Percentiles rank a stretch among this genome's conserved stretches.
Evolutionary conservation across 208 protist genomes (phyloP).

Genomic region (Vickermania ingenoplastis): DNA sequence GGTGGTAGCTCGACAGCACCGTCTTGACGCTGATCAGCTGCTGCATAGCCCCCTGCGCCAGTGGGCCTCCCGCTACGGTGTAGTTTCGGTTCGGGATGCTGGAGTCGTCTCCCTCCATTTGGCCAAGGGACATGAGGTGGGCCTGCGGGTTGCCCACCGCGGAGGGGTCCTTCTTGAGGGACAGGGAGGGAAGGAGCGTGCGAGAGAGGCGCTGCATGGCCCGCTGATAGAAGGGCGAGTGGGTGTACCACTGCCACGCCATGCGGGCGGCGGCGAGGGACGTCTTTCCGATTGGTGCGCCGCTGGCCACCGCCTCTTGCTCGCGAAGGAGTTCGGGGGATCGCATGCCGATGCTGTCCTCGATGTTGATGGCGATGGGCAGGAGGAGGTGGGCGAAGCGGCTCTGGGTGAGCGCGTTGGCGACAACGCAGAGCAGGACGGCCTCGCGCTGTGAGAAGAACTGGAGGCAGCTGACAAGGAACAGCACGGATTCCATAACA

Average conservation of each 20-base stretch:
- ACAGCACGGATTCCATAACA: constrained; percentile 31
- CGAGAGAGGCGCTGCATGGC: constrained; percentile 16
- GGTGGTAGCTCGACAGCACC: constrained; percentile 35
- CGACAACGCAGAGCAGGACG: constrained; percentile 21
- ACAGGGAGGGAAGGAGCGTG: constrained; percentile 23
- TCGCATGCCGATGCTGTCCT: constrained; percentile 13
- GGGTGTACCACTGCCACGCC: constrained; percentile 27
- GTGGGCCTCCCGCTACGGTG: background rate
- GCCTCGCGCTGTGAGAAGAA: constrained; percentile 18
- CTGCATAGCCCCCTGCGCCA: background rate
- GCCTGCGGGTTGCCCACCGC: background rate
- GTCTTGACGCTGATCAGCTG: constrained; percentile 17
- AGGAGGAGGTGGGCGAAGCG: constrained; percentile 46
- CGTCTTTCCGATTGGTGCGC: constrained; percentile 25
- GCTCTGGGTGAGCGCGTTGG: constrained; percentile 39
- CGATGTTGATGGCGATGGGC: constrained; percentile 33
- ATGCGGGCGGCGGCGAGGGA: constrained; percentile 30
- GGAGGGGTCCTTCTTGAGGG: background rate
- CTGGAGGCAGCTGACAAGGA: constrained; percentile 34
- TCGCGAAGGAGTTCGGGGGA: constrained; percentile 10
- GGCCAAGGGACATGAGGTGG: background rate
- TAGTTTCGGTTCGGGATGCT: background rate
- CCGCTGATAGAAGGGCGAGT: constrained; percentile 25
- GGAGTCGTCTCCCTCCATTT: background rate
- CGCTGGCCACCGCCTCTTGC: constrained; percentile 24